Evolutionary conservation across 2,329 filamentous ascomycete species (phyloP), one percentile per base, ranked within the genome.

Genomic region (Talaromyces sp.): DNA sequence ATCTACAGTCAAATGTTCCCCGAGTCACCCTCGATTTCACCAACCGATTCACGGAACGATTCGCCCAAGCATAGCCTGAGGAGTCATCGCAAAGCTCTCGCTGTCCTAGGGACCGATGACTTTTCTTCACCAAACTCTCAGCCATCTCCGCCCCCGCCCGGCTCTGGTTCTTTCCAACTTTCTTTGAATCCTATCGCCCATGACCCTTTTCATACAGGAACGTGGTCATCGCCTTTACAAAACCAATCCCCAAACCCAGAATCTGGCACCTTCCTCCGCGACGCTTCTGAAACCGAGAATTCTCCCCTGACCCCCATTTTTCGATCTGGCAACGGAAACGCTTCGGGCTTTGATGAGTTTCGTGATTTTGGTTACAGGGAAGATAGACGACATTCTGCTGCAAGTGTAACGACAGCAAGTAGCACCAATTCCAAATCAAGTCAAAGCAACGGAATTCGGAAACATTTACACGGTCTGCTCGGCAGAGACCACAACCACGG

Each of bases 401-500:
- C 92, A 43, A 97, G 92, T 74, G 87, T 92, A 64, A 92, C 89
- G 14, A 96, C 88, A 4, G 85, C 90, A 60, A 94, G 92, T 75
- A 96, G 93, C 70, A 85, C 90, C 65, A 90, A 90, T 35, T 96
- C 93, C 48, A 90, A 88, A 72, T 80, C 86, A 63, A 87, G 85
- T 62, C 82, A 88, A 62, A 86, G 87, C 67, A 26, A 52, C 14
- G 83, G 88, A 60, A 83, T 85, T 65, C 82, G 85, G 68, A 92
- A 92, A 75, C 94, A 93, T 76, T 81, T 96, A 64, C 90, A 94
- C 71, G 90, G 89, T 48, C 93, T 97, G 72, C 96, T 97, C 76
- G 92, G 93, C 53, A 93, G 97, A 68, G 92, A 96, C 70, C 91
- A 90, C 73, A 85, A 86, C 61, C 21, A 43, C 56, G 85, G 84